Percentiles rank a stretch among this genome's conserved stretches.
These are phyloP conservation scores for Plantago major DNA, from an alignment of 257 asterid species.

Conservation along the genomic window DNA sequence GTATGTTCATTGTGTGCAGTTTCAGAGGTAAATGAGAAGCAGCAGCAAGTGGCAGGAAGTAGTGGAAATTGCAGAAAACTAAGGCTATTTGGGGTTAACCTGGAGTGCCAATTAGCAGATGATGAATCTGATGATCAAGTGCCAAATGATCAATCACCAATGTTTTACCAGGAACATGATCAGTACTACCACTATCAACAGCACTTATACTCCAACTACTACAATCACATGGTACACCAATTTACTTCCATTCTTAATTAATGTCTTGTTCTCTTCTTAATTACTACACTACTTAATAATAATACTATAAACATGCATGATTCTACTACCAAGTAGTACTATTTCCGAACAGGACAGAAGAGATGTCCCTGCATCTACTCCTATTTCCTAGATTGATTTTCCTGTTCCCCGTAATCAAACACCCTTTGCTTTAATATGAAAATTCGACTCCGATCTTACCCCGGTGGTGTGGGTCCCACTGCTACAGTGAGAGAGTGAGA, in stretches of 20 bases:
- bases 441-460: too few species aligned
- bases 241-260: neutral
- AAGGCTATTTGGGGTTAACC: constrained; percentile 84
- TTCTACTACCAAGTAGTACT: too few species aligned
- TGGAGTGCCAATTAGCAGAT: constrained; percentile 54
- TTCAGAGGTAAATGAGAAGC: too few species aligned
- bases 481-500: too few species aligned
- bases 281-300: neutral
- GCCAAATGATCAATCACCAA: constrained; percentile 36
- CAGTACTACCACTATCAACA: constrained; percentile 34
- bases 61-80: constrained; percentile 60
- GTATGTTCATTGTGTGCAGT: too few species aligned
- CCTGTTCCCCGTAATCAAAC: constrained; percentile 67
- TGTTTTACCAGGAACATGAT: constrained; percentile 41
- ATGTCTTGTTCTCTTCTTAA: neutral
- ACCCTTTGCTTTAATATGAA: constrained; percentile 11
- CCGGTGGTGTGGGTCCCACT: too few species aligned
- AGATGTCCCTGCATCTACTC: constrained; percentile 42
- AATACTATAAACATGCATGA: neutral
- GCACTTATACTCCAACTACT: constrained; percentile 31
- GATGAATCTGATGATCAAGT: neutral
- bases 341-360: constrained; percentile 15
- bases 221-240: constrained; percentile 59
- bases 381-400: constrained; percentile 70
- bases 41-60: too few species aligned